Evolutionary conservation across 1,139 yeast genomes (phyloP).

Genomic region (Debaryomyces robertsiae): DNA sequence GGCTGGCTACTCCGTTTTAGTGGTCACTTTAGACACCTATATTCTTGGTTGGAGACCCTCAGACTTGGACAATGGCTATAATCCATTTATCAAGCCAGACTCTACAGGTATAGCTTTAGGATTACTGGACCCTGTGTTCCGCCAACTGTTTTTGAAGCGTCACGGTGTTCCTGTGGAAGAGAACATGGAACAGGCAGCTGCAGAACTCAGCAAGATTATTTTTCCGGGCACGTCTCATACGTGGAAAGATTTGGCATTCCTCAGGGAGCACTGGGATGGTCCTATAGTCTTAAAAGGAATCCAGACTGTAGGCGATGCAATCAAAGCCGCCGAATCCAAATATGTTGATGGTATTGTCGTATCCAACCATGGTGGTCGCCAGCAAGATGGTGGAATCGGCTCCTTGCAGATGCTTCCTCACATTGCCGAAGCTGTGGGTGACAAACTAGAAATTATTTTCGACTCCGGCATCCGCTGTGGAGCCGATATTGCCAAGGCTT

Average conservation of each 20-base stretch:
- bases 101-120: constrained; percentile 21
- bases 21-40: constrained; percentile 25
- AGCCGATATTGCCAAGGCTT: constrained; percentile 8
- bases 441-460: constrained; percentile 2
- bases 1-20: constrained; percentile 21
- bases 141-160: constrained; percentile 5
- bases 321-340: constrained; percentile 40
- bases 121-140: constrained; percentile 23
- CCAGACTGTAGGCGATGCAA: constrained; percentile 47
- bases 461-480: constrained; percentile 8
- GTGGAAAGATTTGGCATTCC: constrained; percentile 8
- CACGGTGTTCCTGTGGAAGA: constrained; percentile 3
- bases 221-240: constrained; percentile 4
- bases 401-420: constrained; percentile 5
- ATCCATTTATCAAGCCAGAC: constrained; percentile 24
- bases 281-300: constrained; percentile 47
- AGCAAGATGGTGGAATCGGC: constrained; percentile 16
- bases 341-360: constrained; percentile 43
- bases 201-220: constrained; percentile 1
- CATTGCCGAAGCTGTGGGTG: constrained; percentile 4
- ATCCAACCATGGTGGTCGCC: constrained; percentile 54
- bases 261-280: constrained; percentile 7
- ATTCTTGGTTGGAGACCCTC: constrained; percentile 26
- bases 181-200: constrained; percentile 6
- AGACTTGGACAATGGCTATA: constrained; percentile 22